Percentiles rank a stretch among this genome's conserved stretches.
These are phyloP conservation scores for Penicillium chermesinum DNA, from an alignment of 495 filamentous ascomycete genomes.

Conservation along the genomic window DNA sequence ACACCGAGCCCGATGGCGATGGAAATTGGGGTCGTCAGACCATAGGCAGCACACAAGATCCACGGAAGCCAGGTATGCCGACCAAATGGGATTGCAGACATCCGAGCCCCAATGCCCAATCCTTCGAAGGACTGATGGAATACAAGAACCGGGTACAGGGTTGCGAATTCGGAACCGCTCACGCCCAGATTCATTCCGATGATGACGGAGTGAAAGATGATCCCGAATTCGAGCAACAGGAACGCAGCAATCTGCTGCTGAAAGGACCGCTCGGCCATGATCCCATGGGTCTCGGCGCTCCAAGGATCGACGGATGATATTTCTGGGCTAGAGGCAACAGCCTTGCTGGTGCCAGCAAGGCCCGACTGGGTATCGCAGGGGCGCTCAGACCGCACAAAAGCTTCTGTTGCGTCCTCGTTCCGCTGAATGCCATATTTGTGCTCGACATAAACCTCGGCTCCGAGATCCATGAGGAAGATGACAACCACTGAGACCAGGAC, in stretches of 20 bases:
- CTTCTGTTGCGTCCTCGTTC: slow-evolving; percentile 19
- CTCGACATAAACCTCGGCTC: slow-evolving; percentile 47
- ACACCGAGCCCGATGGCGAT: slow-evolving; percentile 38
- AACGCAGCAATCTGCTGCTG: slow-evolving; percentile 35
- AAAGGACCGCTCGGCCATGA: slow-evolving; percentile 18
- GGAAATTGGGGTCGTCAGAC: slow-evolving; percentile 35
- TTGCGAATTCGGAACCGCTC: slow-evolving; percentile 54
- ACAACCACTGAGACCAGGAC: slow-evolving; percentile 24
- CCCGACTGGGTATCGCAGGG: slow-evolving; percentile 5
- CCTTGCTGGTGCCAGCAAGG: background rate
- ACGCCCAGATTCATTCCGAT: slow-evolving; percentile 68
- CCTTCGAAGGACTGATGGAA: slow-evolving; percentile 35
- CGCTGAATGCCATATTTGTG: slow-evolving; percentile 39
- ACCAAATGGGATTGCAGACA: slow-evolving; percentile 47
- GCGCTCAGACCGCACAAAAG: slow-evolving; percentile 10
- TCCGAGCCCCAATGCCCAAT: slow-evolving; percentile 33
- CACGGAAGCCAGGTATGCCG: slow-evolving; percentile 29
- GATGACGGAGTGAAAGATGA: slow-evolving; percentile 70
- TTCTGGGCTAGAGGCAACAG: background rate
- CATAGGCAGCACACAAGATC: slow-evolving; percentile 32
- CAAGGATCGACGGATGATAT: background rate
- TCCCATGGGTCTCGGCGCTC: background rate
- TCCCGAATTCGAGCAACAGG: slow-evolving; percentile 60
- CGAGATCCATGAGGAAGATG: slow-evolving; percentile 37
- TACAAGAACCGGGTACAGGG: slow-evolving; percentile 63